Evolutionary conservation across 2,329 filamentous ascomycete genomes (phyloP), one percentile per base, ranked within the genome.

Genomic region (Exophiala oligosperma): DNA sequence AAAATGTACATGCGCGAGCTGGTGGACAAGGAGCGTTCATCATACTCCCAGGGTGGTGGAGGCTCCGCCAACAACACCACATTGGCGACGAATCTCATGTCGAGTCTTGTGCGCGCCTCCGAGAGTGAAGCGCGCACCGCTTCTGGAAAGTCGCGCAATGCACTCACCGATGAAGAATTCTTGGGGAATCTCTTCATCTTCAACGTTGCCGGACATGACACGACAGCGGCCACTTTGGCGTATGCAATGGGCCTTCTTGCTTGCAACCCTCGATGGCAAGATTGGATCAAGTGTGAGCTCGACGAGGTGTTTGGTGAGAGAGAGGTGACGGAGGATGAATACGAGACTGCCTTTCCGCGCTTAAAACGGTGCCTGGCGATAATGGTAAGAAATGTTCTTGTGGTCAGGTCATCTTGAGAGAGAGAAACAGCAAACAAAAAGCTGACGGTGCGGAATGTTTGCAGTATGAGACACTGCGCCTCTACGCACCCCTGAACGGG

Each of bases 101-200:
- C 60, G 17, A 54, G 51, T 50, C 48, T 67, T 14, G 52, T 67
- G 24, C 50, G 61, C 37, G 64, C 64, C 4, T 64, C 60, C 9
- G 57, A 59, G 8, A 7, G 5, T 14, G 21, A 40, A 23, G 35
- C 24, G 14, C 48, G 24, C 35, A 38, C 21, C 12, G n/a, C 49
- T 12, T 17, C 26, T 17, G 50, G n/a, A 23, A 47, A 54, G 26
- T 32, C 24, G 11, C 52, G 52, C n/a, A 4, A 24, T 3, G n/a
- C 24, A 12, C 52, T 77, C 8, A 68, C 68, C 1, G 68, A 75
- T 9, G 68, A 72, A 1, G 76, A 79, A 55, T 70, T 76, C 43
- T 67, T 68, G 29, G 73, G 76, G 2, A 80, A 79, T 57, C 64
- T 80, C 6, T 80, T 75, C 66, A 67, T 78, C 35, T 77, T 80